Evolutionary conservation across 306 rosid species (phyloP), one percentile per base, ranked within the genome.

Genomic region (Parietaria judaica): DNA sequence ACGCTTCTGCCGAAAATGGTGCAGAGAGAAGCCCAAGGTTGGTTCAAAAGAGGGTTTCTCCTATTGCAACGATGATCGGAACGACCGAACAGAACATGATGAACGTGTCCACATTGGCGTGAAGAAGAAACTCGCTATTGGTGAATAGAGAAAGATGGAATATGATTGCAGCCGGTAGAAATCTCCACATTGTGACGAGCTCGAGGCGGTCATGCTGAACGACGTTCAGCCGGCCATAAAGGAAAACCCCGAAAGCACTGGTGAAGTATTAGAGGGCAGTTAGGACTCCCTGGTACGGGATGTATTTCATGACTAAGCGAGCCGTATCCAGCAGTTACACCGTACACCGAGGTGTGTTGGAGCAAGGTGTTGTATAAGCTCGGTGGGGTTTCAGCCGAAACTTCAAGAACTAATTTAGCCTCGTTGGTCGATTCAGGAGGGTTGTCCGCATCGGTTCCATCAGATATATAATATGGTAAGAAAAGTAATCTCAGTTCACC

Each of bases 211-310:
- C 94, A 7, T 82, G 79, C 69, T 87, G 85, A 0, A 82, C 10
- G n/a, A 88, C 39, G 73, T 76, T 83, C 17, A 83, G 49, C 67
- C 68, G 48, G 5, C 89, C 89, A 39, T 68, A 82, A 7, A 88
- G 3, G 38, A 84, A 44, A 39, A 88, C 96, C 9, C 96, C 96
- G 0, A 82, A 74, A 0, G 91, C 95, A 50, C 96, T 88, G 10
- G 92, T 88, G 81, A 88, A 88, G 79, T 88, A 84, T 72, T 88
- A 89, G 23, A 88, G 54, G 8, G 96, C 96, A 13, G 96, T 88
- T 12, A 88, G 71, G 0, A 92, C 92, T 0, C 96, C 96, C 0
- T 92, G 92, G 66, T 88, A 88, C 54, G 96, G 96, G 73, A 88
- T n/a, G n/a, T n/a, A 88, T 68, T 84, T 84, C 96, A 84, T 88